Percentiles rank a stretch among this genome's conserved stretches.
These are phyloP conservation scores for Alternaria novae-zelandiae DNA, from an alignment of 2,329 filamentous ascomycete genomes.

Conservation along the genomic window DNA sequence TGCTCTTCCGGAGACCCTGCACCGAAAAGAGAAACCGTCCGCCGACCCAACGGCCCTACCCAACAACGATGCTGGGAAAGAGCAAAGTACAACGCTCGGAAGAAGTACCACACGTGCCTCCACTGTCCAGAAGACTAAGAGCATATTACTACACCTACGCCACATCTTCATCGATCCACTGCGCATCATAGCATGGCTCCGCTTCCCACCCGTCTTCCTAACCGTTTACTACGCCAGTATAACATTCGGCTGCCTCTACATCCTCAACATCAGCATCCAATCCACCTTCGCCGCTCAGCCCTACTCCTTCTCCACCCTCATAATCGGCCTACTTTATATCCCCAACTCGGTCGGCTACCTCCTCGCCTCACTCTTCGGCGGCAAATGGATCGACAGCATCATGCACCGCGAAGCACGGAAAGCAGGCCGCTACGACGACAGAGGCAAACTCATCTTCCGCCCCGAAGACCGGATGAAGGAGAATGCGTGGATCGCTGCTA, in stretches of 20 bases:
- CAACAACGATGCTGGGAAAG: constrained; percentile 10
- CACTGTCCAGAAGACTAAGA: constrained; percentile 41
- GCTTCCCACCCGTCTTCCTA: constrained; percentile 47
- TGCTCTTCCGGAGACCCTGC: constrained; percentile 45
- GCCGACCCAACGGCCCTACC: neutral
- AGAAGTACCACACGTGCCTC: constrained; percentile 44
- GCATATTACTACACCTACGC: constrained; percentile 32
- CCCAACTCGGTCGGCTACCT: constrained; percentile 47
- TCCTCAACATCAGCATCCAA: constrained; percentile 51
- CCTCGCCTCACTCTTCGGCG: constrained; percentile 43
- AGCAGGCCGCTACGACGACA: constrained; percentile 44
- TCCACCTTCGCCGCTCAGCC: constrained; percentile 41
- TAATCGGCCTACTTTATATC: constrained; percentile 49
- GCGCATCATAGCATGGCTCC: constrained; percentile 47
- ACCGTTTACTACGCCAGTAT: constrained; percentile 51
- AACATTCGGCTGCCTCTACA: constrained; percentile 48
- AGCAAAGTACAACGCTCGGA: constrained; percentile 23
- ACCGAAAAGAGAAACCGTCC: constrained; percentile 12
- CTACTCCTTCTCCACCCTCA: constrained; percentile 46
- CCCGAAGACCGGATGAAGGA: constrained; percentile 52
- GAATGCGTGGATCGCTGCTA: constrained; percentile 48
- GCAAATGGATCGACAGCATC: constrained; percentile 50
- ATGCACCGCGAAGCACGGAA: constrained; percentile 49
- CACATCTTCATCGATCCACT: constrained; percentile 50
- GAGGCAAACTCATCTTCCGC: constrained; percentile 43